Conservation (phyloP, 192 early-diverging fungal genomes). For the Irineochytrium annulatum region DNA sequence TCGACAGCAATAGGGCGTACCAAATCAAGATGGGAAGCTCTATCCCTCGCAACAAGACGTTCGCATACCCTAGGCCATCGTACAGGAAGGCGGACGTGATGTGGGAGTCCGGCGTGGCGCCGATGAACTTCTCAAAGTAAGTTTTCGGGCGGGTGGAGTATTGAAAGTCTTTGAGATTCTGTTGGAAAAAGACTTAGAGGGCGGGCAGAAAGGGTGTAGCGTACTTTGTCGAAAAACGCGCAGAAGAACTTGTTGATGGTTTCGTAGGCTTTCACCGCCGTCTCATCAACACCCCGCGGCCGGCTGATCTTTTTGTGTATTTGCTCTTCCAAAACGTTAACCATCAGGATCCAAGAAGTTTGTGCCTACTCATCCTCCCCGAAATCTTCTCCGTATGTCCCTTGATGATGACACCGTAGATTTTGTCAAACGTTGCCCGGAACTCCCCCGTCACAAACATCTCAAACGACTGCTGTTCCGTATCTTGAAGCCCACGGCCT, state of each 20-base stretch:
- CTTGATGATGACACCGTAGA: constrained; percentile 37
- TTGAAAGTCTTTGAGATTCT: constrained; percentile 52
- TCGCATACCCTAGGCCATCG: constrained; percentile 19
- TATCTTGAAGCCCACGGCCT: constrained; percentile 40
- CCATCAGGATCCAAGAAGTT: too few relatives aligned
- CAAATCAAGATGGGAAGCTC: constrained; percentile 39
- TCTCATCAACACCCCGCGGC: too few relatives aligned
- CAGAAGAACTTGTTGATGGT: constrained; percentile 48
- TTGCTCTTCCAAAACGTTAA: too few relatives aligned
- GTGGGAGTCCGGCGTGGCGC: constrained; percentile 35
- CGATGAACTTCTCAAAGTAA: constrained; percentile 37
- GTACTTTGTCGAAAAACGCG: constrained; percentile 50
- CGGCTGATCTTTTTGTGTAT: too few relatives aligned
- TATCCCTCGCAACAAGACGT: constrained; percentile 34
- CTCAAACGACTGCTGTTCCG: constrained; percentile 52
- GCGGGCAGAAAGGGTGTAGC: background rate
- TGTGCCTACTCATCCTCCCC: too few relatives aligned
- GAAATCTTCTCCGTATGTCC: too few relatives aligned
- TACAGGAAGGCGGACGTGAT: constrained; percentile 38
- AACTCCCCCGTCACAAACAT: constrained; percentile 39
- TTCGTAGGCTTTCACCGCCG: constrained; percentile 29
- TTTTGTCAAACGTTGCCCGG: constrained; percentile 38
- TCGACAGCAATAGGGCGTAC: constrained; percentile 34
- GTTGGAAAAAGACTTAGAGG: background rate
- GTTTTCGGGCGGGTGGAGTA: constrained; percentile 39